These are phyloP conservation scores for Bondarzewia mesenterica DNA, from an alignment of 1,284 basidiomycete species.

Conservation along the genomic window DNA sequence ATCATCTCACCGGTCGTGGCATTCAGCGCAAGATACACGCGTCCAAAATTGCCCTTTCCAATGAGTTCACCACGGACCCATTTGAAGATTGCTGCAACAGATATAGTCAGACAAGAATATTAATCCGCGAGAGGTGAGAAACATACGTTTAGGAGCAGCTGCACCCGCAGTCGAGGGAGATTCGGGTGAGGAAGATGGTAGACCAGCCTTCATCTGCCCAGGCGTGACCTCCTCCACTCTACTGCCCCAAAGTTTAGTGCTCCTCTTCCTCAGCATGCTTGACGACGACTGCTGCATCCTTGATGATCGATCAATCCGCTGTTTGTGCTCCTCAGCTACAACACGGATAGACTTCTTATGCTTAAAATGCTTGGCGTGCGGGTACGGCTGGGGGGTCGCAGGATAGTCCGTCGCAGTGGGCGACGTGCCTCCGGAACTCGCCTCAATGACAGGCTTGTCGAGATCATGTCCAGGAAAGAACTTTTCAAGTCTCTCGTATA, in stretches of 20 bases:
- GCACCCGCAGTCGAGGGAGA: constrained; percentile 35
- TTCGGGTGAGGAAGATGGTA: constrained; percentile 41
- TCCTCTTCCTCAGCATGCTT: constrained; percentile 66
- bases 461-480: constrained; percentile 97
- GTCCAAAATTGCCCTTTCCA: constrained; percentile 93
- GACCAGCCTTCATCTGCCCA: constrained; percentile 42
- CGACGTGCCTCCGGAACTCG: constrained; percentile 68
- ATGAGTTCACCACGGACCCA: constrained; percentile 99
- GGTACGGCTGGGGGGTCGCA: constrained; percentile 24
- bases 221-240: constrained; percentile 90
- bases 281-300: constrained; percentile 39
- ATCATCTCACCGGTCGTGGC: constrained; percentile 99
- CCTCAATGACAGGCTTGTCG: constrained; percentile 92
- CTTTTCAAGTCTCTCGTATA: constrained; percentile 89
- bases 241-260: constrained; percentile 95
- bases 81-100: constrained; percentile 76
- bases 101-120: constrained; percentile 3
- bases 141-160: constrained; percentile 45
- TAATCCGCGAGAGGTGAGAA: constrained; percentile 19
- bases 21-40: constrained; percentile 94
- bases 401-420: constrained; percentile 62
- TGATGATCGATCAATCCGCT: constrained; percentile 55
- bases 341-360: constrained; percentile 88
- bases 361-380: constrained; percentile 31
- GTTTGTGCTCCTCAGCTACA: constrained; percentile 80